Evolutionary conservation across 495 filamentous ascomycete genomes (phyloP), one percentile per base, ranked within the genome.

Genomic region (Lophium mytilinum): DNA sequence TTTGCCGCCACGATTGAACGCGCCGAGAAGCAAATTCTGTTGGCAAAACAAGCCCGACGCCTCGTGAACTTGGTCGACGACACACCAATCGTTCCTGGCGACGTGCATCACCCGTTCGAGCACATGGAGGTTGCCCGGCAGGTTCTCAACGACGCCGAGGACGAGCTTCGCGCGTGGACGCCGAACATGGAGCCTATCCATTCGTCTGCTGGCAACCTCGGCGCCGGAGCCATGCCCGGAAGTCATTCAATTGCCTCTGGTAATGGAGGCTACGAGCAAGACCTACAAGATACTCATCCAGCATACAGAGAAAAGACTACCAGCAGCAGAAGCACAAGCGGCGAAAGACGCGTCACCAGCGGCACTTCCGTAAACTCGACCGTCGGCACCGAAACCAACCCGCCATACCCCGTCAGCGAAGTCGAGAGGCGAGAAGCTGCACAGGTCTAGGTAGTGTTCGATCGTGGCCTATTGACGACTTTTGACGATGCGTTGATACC

Each of bases 11-110:
- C 88, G 11, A 90, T 97, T 63, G 93, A 97, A 74, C 87, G 92
- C 42, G 89, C 89, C 10, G 93, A 97, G 73, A 97, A 97, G 76
- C 92, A 96, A 71, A 86, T 87, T 58, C 86, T 98, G 54, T 82
- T 98, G 18, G 94, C 94, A 34, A 83, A 83, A 43, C 90, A 98
- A 65, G 90, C 88, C 12, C 85, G 89, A 36, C 83, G 89, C 33
- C 78, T 98, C 45, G 74, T 98, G 17, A 83, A 89, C 55, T 83
- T 90, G 49, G 78, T 98, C n/a, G 93, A 98, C 67, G 92, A 96
- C 70, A 85, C 83, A 0, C 87, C 93, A 3, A 82, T 96, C 15
- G 85, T 95, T 1, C 93, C 93, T 1, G 93, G 93, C 36, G 88
- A 96, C 68, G 64, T 78, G 2, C 81, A 83, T 39, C 76, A 77